phyloP scores from a whole-genome alignment of 2,329 filamentous ascomycete species.

The Paraphoma sp. region DNA sequence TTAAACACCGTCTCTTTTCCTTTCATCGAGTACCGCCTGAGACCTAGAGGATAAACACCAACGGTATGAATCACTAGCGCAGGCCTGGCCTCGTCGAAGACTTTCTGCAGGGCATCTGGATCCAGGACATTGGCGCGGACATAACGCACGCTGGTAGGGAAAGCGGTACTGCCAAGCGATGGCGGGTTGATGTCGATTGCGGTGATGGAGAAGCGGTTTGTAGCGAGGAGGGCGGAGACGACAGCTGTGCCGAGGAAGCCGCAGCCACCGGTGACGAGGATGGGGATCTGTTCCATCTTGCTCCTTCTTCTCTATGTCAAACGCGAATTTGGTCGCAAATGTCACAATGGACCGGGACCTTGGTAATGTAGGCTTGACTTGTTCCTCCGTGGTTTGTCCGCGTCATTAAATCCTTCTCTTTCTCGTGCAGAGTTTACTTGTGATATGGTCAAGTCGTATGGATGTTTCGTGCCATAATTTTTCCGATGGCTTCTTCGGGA shows the following conservation, averaged over 20 bases:
- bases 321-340: not conserved
- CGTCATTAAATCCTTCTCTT: constrained; percentile 3
- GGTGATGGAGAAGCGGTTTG: constrained; percentile 48
- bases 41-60: constrained; percentile 52
- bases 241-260: constrained; percentile 56
- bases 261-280: constrained; percentile 57
- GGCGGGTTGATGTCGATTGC: constrained; percentile 50
- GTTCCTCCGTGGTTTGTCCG: constrained; percentile 10
- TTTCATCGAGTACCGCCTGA: constrained; percentile 48
- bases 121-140: constrained; percentile 51
- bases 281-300: constrained; percentile 35
- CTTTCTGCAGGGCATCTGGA: constrained; percentile 37
- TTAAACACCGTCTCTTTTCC: constrained; percentile 67
- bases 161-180: constrained; percentile 31
- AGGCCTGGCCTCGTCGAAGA: constrained; percentile 71
- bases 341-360: no score
- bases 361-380: no score
- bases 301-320: not conserved
- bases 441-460: no score
- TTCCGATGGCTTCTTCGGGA: no score
- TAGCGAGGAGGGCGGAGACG: constrained; percentile 46
- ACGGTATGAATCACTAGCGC: constrained; percentile 93
- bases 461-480: no score
- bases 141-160: constrained; percentile 38
- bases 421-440: not conserved